Evolutionary conservation across 176 grass and related monocot genomes (phyloP).

Genomic region (Urochloa ruziziensis): DNA sequence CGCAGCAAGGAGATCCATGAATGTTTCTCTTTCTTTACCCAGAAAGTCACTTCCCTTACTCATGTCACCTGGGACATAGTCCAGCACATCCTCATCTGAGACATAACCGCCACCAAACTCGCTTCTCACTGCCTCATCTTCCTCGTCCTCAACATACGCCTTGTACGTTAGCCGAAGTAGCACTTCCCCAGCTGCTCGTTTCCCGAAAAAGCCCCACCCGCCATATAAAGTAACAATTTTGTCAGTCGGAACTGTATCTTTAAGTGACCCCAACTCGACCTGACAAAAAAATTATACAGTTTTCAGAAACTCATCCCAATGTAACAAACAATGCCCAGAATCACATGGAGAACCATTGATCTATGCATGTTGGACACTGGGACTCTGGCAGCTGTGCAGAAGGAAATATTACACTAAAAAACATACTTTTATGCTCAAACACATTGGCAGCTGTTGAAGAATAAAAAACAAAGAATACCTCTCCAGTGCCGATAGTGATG

Average conservation of each 20-base stretch:
- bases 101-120: slow-evolving; percentile 32
- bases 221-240: slow-evolving; percentile 68
- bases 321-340: neutral
- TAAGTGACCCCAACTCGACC: slow-evolving; percentile 87
- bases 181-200: slow-evolving; percentile 62
- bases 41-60: slow-evolving; percentile 19
- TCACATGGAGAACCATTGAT: neutral
- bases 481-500: slow-evolving; percentile 72
- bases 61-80: slow-evolving; percentile 39
- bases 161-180: slow-evolving; percentile 90
- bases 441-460: too few species aligned
- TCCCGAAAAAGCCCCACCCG: slow-evolving; percentile 68
- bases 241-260: slow-evolving; percentile 93
- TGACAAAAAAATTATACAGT: slow-evolving; percentile 18
- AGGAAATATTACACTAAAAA: neutral
- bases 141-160: slow-evolving; percentile 92
- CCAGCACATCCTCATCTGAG: slow-evolving; percentile 67
- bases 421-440: neutral
- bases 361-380: neutral
- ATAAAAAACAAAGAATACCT: slow-evolving; percentile 52
- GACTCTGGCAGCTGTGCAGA: neutral
- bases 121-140: slow-evolving; percentile 59
- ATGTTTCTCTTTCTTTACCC: slow-evolving; percentile 77
- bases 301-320: neutral
- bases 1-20: slow-evolving; percentile 89